A percentile compares a stretch with the other conserved stretches of the same genome.
These are phyloP conservation scores for Coprinopsis strossmayeri DNA, from an alignment of 768 basidiomycete species.

Conservation along the genomic window DNA sequence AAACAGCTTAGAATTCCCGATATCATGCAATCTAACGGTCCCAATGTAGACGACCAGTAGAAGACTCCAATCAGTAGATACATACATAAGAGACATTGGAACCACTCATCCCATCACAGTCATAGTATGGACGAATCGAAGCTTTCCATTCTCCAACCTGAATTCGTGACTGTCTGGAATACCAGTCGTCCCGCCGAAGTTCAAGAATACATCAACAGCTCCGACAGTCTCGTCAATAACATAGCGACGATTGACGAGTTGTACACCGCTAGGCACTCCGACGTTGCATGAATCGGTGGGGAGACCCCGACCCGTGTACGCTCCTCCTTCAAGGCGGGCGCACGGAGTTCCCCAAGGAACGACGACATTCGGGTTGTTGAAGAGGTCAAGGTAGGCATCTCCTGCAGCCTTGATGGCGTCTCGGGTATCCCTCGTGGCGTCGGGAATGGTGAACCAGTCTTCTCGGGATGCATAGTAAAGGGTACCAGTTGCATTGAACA, in stretches of 20 bases:
- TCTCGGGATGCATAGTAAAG: constrained; percentile 4
- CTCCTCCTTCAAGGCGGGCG: constrained; percentile 6
- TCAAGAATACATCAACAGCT: constrained; percentile 6
- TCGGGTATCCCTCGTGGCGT: constrained; percentile 1
- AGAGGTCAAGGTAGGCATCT: constrained; percentile 11
- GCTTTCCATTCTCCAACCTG: constrained; percentile 7
- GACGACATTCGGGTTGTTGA: constrained; percentile 4
- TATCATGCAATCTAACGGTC: too few relatives aligned
- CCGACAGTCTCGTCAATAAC: constrained; percentile 14
- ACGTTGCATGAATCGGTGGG: constrained; percentile 10
- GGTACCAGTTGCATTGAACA: constrained; percentile 11
- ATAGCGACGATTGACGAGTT: constrained; percentile 8
- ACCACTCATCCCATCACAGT: background rate
- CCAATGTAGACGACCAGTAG: too few relatives aligned
- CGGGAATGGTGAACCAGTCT: constrained; percentile 9
- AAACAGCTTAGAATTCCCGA: too few relatives aligned
- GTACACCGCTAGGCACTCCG: constrained; percentile 8
- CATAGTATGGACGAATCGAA: constrained; percentile 10
- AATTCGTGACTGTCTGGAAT: constrained; percentile 10
- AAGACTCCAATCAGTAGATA: background rate
- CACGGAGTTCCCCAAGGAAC: constrained; percentile 10
- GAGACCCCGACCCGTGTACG: constrained; percentile 3
- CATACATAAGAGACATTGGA: background rate
- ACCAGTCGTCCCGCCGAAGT: constrained; percentile 5
- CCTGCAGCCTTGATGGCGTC: constrained; percentile 1